Conservation (phyloP, 352 stramenopile species). For the Phytophthora kernoviae region DNA sequence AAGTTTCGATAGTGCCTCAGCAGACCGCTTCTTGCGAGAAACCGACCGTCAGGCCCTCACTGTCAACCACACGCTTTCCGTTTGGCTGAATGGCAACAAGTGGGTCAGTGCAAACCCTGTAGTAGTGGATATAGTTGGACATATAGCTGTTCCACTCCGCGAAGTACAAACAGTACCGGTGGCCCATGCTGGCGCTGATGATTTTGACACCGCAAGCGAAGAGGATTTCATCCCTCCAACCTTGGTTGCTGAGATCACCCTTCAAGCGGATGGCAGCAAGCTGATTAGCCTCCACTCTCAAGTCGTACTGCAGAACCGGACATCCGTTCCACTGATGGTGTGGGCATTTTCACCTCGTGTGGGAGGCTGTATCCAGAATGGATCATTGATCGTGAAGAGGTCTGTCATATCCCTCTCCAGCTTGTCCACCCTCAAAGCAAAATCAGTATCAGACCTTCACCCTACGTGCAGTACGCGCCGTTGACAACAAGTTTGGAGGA, state of each 20-base stretch:
- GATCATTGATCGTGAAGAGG: conserved; percentile 84
- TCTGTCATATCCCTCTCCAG: conserved; percentile 82
- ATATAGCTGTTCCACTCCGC: conserved; percentile 80
- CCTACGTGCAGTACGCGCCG: conserved; percentile 85
- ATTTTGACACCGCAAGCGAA: conserved; percentile 41
- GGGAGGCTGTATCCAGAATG: conserved; percentile 78
- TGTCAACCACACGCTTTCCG: conserved; percentile 88
- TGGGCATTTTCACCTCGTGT: conserved; percentile 89
- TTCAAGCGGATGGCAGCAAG: conserved; percentile 89
- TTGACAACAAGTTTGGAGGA: conserved; percentile 83
- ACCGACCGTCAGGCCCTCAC: conserved; percentile 75
- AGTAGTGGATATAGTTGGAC: conserved; percentile 86
- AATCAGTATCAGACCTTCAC: conserved; percentile 85
- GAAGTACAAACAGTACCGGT: conserved; percentile 37
- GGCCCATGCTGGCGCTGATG: conserved; percentile 28
- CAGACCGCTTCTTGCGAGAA: conserved; percentile 78
- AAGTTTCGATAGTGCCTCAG: conserved; percentile 85
- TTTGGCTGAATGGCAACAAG: conserved; percentile 86
- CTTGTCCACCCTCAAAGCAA: conserved; percentile 88
- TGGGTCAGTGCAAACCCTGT: conserved; percentile 89
- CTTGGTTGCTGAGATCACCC: conserved; percentile 85
- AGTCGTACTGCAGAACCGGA: conserved; percentile 87
- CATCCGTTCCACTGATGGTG: conserved; percentile 85
- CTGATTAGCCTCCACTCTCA: conserved; percentile 89
- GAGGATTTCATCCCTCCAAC: conserved; percentile 73